These are phyloP conservation scores for Coprinellus micaceus DNA, from an alignment of 768 basidiomycete genomes.

Conservation along the genomic window DNA sequence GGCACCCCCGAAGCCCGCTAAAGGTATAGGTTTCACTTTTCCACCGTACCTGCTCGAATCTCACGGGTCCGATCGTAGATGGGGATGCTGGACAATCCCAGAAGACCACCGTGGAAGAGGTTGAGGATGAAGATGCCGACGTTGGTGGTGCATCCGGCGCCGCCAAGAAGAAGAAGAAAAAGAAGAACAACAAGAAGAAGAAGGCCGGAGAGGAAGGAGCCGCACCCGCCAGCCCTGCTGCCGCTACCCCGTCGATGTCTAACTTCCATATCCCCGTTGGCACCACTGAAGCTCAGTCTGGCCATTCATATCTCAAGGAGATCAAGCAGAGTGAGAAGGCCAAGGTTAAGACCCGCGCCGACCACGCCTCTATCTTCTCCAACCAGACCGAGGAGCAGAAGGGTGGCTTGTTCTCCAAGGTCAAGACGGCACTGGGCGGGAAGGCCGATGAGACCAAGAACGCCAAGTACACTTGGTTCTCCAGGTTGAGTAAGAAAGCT, in stretches of 20 bases:
- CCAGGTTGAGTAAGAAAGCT: conserved; percentile 57
- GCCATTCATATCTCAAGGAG: conserved; percentile 61
- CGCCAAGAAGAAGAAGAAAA: conserved; percentile 54
- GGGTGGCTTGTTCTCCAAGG: conserved; percentile 47
- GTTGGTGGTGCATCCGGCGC: conserved; percentile 19
- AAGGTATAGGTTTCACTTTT: conserved; percentile 1
- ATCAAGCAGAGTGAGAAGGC: conserved; percentile 47
- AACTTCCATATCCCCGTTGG: conserved; percentile 31
- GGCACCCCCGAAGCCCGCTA: conserved; percentile 21
- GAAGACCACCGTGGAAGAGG: conserved; percentile 64
- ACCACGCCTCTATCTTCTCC: conserved; percentile 50
- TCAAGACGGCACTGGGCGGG: conserved; percentile 25
- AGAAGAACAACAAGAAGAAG: conserved; percentile 76
- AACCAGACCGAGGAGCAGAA: conserved; percentile 38
- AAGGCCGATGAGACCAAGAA: conserved; percentile 36
- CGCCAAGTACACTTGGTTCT: conserved; percentile 53
- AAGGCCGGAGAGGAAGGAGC: conserved; percentile 37
- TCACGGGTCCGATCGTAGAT: not conserved
- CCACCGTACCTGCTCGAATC: not conserved
- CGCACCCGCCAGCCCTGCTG: conserved; percentile 17
- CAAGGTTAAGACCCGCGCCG: conserved; percentile 70
- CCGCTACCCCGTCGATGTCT: conserved; percentile 22
- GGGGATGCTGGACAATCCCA: conserved; percentile 26
- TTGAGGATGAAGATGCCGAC: conserved; percentile 67
- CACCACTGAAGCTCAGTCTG: conserved; percentile 59